Base-by-base conservation (phyloP, 2,329 filamentous ascomycete genomes). In the Ceratocystis colombiana region DNA sequence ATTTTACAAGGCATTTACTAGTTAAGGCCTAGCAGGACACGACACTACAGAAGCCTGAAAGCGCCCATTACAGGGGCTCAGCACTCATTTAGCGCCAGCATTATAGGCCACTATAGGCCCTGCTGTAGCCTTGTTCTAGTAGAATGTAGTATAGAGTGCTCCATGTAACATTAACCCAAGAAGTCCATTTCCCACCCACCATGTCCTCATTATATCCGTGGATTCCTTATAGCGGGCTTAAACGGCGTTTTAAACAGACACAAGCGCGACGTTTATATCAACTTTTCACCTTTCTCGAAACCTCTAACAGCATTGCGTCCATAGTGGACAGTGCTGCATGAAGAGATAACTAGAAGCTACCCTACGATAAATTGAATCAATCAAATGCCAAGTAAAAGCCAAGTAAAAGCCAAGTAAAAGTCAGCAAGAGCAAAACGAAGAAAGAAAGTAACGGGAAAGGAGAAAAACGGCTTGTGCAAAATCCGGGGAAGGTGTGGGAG, bases 401-500 rank as follows among this genome's bases (percentile, higher is more conserved):
- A 6, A 8, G 22, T 17, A 30, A 37, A 57, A 5, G 28, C 12
- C 22, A 25, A 25, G 22, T 25, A 25, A 25, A 25, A 25, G 2
- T 53, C 2, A 8, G 53, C 5, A 4, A 33, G 28, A 3, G 4
- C 53, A 3, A 12, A 41, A 4, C 10, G 0, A 8, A 12, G 10
- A 41, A 12, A 10, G 46, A 20, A 22, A 22, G 15, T 1, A 12
- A 2, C n/a, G 46, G 46, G 17, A 22, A 50, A 22, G 46, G 46
- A 15, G 4, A n/a, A 22, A 25, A 12, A 0, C 25, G 53, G 53
- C 15, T 33, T n/a, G 53, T 59, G 53, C 53, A 33, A 59, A 59
- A 59, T 59, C 53, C 17, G 53, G 53, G 53, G 53, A 59, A 59
- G 33, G 28, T 30, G 33, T n/a, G 20, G 28, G 28, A 59, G 17